Conservation (phyloP, 495 filamentous ascomycete species). For the Elaphomyces granulatus region DNA sequence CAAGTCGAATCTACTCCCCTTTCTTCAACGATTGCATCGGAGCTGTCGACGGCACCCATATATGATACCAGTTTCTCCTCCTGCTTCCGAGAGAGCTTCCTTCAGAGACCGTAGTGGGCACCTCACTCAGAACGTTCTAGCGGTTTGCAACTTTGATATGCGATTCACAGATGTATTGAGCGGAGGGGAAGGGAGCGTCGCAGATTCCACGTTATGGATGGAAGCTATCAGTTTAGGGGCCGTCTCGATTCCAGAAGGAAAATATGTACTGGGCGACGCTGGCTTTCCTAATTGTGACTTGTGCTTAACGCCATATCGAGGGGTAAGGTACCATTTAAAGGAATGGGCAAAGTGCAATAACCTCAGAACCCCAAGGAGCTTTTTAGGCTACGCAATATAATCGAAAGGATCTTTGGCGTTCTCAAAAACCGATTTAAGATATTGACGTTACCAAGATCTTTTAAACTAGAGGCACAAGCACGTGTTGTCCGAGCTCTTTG, state of each 20-base stretch:
- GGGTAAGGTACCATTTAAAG: not conserved
- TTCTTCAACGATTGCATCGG: not conserved
- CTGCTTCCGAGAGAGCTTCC: not conserved
- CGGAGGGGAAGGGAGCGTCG: not conserved
- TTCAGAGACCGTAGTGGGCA: not conserved
- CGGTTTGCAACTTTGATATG: not conserved
- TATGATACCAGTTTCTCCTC: not conserved
- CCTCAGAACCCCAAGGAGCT: not conserved
- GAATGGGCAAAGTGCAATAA: not conserved
- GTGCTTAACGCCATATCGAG: not conserved
- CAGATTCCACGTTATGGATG: not conserved
- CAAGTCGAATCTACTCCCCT: not conserved
- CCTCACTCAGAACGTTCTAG: not conserved
- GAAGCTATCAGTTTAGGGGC: not conserved
- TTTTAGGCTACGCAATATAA: not conserved
- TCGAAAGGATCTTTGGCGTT: not conserved
- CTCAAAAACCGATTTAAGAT: not conserved
- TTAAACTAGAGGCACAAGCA: not conserved
- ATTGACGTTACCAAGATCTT: not conserved
- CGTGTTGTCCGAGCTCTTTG: not conserved
- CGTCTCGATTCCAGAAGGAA: not conserved
- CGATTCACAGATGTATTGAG: not conserved
- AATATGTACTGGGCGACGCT: not conserved
- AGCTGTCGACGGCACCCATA: not conserved
- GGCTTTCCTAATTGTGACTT: not conserved